Base-by-base conservation (phyloP, 805 yeast genomes). In the Yamadazyma laniorum region DNA sequence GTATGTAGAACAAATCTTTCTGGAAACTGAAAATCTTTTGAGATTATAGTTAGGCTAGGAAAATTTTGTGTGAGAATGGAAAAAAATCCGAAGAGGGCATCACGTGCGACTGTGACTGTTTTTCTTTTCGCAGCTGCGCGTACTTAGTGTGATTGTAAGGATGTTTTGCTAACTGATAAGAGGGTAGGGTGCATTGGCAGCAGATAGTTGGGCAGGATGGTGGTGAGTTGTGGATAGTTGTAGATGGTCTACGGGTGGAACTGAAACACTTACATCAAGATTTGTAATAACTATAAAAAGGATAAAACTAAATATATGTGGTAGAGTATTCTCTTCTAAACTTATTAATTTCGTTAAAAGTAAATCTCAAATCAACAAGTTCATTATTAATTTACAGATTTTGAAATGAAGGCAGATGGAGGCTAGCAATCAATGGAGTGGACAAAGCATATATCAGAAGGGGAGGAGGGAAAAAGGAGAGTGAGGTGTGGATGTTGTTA, bases 21-120 rank as follows among this genome's bases (percentile, higher is more conserved):
- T 17, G 23, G 19, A 29, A 21, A 13, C 34, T 35, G 14, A 27
- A 31, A 34, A 16, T 34, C 25, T 21, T 40, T 34, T 35, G 37
- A 39, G 38, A 33, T 9, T 21, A 9, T 21, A 21, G 15, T 23
- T 16, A 25, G 30, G 18, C n/a, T 18, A 18, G 25, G 28, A 40
- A 35, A 40, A 23, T 32, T 32, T 29, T 39, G n/a, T 40, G 39
- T 37, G 35, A 13, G 36, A 26, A 14, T 27, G 17, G 21, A 31
- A 17, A 22, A 31, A 29, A 16, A 18, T 16, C 6, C 5, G 18
- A 13, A 25, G 3, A 6, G 18, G 12, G 18, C 11, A 23, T 39
- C 42, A 39, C 34, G 38, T 38, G 45, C 30, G 6, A 3, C 3
- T 25, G 45, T 42, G 45, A 42, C 45, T 42, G 45, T 35, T 39